These are phyloP conservation scores for Funneliformis geosporum DNA, from an alignment of 192 early-diverging fungal genomes.

Conservation along the genomic window DNA sequence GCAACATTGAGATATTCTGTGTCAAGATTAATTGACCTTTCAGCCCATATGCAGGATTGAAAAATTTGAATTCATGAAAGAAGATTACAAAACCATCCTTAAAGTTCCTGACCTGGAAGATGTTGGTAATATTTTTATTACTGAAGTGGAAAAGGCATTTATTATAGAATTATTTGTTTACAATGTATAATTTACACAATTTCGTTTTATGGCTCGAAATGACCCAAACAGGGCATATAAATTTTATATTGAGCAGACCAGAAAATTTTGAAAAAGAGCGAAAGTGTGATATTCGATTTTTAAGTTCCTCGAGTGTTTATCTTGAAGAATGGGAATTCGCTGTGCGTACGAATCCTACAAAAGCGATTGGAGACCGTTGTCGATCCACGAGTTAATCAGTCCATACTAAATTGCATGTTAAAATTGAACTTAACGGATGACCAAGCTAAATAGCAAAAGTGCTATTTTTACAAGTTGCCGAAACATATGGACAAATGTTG, in stretches of 20 bases:
- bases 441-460: too few relatives aligned
- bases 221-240: neutral
- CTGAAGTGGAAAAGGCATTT: slow-evolving; percentile 14
- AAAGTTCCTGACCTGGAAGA: slow-evolving; percentile 17
- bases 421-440: too few relatives aligned
- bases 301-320: slow-evolving; percentile 15
- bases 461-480: too few relatives aligned
- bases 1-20: slow-evolving; percentile 13
- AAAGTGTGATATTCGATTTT: slow-evolving; percentile 29
- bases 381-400: slow-evolving; percentile 21
- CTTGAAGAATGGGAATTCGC: slow-evolving; percentile 33
- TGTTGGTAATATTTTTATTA: slow-evolving; percentile 23
- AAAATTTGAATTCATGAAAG: slow-evolving; percentile 8
- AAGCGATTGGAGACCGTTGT: slow-evolving; percentile 2
- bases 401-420: too few relatives aligned
- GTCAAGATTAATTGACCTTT: slow-evolving; percentile 28
- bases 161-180: neutral
- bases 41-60: slow-evolving; percentile 10
- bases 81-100: slow-evolving; percentile 10
- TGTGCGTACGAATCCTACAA: neutral
- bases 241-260: neutral
- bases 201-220: neutral
- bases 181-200: neutral
- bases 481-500: too few relatives aligned
- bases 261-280: slow-evolving; percentile 10